A percentile compares a stretch with the other conserved stretches of the same genome.
Conservation (phyloP, 495 filamentous ascomycete species). For the Umbilicaria muhlenbergii region DNA sequence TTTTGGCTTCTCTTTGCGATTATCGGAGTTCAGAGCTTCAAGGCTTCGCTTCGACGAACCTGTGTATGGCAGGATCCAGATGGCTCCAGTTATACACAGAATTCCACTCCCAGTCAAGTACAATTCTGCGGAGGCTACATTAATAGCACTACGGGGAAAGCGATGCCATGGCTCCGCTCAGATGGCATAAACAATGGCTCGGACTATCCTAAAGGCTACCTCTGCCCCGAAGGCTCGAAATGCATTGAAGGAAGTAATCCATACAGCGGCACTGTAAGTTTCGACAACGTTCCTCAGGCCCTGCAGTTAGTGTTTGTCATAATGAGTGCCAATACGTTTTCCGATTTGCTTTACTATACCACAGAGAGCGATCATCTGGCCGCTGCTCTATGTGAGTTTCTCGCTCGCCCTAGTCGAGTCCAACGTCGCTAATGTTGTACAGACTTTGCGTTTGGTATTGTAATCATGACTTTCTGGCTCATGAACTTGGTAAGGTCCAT, state of each 20-base stretch:
- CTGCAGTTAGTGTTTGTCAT: conserved; percentile 95
- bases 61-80: conserved; percentile 69
- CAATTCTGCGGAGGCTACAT: conserved; percentile 82
- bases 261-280: conserved; percentile 76
- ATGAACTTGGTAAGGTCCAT: conserved; percentile 50
- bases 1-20: conserved; percentile 99
- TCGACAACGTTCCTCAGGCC: conserved; percentile 86
- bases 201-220: conserved; percentile 61
- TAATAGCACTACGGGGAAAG: conserved; percentile 35
- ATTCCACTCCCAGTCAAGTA: conserved; percentile 35
- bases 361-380: conserved; percentile 82
- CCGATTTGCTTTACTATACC: conserved; percentile 84
- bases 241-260: conserved; percentile 72
- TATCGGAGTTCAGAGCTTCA: conserved; percentile 93
- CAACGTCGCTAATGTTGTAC: conserved; percentile 1
- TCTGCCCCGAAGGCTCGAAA: conserved; percentile 68
- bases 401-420: neutral
- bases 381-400: conserved; percentile 44
- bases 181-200: conserved; percentile 26
- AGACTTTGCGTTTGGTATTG: conserved; percentile 66
- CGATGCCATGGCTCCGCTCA: conserved; percentile 48
- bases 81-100: conserved; percentile 23
- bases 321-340: conserved; percentile 95
- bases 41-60: conserved; percentile 73
- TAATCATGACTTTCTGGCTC: conserved; percentile 93